phyloP scores from a whole-genome alignment of 139 green algal species.

The Chlamydomonas eustigma region DNA sequence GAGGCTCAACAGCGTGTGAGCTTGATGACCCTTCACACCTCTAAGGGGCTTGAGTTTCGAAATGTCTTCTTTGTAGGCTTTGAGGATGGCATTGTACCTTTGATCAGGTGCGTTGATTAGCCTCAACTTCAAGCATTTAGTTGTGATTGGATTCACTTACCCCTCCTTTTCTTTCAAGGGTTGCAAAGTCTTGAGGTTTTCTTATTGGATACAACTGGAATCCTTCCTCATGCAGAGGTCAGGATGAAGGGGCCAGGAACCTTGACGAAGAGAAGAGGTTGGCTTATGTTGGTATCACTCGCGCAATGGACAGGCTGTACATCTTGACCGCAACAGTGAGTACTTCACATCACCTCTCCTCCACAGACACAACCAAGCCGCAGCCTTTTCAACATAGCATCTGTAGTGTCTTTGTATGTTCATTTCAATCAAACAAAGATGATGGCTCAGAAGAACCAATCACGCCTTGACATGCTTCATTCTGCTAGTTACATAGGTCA shows the following conservation, averaged over 20 bases:
- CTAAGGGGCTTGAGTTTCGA: slow-evolving; percentile 55
- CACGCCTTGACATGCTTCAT: no score
- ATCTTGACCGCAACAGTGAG: slow-evolving; percentile 1
- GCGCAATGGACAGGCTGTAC: slow-evolving; percentile 14
- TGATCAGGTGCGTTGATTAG: neutral
- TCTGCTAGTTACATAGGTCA: no score
- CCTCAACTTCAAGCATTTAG: no score
- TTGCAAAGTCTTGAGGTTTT: no score
- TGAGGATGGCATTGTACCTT: slow-evolving; percentile 18
- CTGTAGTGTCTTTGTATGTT: no score
- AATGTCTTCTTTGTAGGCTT: slow-evolving; percentile 36
- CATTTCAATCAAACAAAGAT: no score
- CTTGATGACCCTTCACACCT: slow-evolving; percentile 48
- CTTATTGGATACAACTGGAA: neutral
- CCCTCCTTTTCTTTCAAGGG: no score
- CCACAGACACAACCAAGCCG: no score
- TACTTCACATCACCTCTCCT: no score
- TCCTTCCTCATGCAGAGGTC: neutral
- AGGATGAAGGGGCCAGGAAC: slow-evolving; percentile 5
- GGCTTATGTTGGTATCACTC: slow-evolving; percentile 10
- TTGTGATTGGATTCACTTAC: no score
- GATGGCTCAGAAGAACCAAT: no score
- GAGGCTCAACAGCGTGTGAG: slow-evolving; percentile 21
- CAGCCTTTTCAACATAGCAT: no score
- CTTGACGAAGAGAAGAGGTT: slow-evolving; percentile 15